These are phyloP conservation scores for Fusarium caatingaense DNA, from an alignment of 2,329 filamentous ascomycete species.

Conservation along the genomic window DNA sequence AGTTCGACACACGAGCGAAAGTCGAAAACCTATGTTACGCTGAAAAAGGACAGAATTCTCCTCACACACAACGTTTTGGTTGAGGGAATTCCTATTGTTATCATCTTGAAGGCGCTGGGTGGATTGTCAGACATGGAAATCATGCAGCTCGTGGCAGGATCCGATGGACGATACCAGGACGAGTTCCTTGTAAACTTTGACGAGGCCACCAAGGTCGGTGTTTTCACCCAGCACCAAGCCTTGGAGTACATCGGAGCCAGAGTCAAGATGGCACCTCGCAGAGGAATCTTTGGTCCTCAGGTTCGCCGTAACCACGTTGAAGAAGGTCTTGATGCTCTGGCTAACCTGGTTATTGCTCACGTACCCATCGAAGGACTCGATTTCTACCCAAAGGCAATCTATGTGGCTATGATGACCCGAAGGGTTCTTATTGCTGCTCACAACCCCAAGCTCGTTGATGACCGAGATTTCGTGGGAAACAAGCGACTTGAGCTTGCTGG, in stretches of 20 bases:
- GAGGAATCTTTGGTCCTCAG: slow-evolving; percentile 64
- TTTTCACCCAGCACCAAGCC: slow-evolving; percentile 95
- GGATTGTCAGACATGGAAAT: slow-evolving; percentile 96
- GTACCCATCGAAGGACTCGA: slow-evolving; percentile 92
- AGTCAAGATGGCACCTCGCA: slow-evolving; percentile 86
- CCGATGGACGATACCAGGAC: slow-evolving; percentile 90
- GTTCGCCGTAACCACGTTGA: slow-evolving; percentile 83
- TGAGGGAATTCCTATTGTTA: slow-evolving; percentile 94
- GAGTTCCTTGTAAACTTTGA: slow-evolving; percentile 97
- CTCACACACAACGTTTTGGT: slow-evolving; percentile 93
- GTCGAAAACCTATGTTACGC: slow-evolving; percentile 94
- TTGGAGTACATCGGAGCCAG: slow-evolving; percentile 90
- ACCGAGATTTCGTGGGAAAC: slow-evolving; percentile 97
- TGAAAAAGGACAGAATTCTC: slow-evolving; percentile 92
- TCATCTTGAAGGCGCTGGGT: slow-evolving; percentile 92
- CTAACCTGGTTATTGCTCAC: slow-evolving; percentile 93
- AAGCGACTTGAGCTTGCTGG: slow-evolving; percentile 95
- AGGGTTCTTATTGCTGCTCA: slow-evolving; percentile 94
- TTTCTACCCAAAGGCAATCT: slow-evolving; percentile 96
- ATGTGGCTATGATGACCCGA: slow-evolving; percentile 97
- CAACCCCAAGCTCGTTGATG: slow-evolving; percentile 89
- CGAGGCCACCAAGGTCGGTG: slow-evolving; percentile 82
- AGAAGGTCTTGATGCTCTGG: slow-evolving; percentile 91
- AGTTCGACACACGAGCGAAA: slow-evolving; percentile 98
- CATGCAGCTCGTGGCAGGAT: slow-evolving; percentile 87